phyloP scores from a whole-genome alignment of 257 asterid species.

The Mitragyna speciosa region DNA sequence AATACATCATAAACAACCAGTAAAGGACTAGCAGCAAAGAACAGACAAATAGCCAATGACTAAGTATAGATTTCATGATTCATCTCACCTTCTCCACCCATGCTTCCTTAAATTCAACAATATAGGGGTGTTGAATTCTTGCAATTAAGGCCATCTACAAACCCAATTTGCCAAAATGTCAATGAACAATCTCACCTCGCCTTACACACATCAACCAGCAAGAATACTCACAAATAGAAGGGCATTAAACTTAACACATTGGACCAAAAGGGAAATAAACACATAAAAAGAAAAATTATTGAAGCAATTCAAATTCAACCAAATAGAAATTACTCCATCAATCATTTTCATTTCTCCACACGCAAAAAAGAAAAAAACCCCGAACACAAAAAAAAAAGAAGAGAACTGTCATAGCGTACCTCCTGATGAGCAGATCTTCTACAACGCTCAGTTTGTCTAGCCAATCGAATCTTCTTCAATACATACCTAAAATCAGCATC shows the following conservation, averaged over 20 bases:
- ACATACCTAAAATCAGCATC: slow-evolving; percentile 61
- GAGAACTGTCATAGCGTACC: slow-evolving; percentile 52
- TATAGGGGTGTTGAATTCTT: slow-evolving; percentile 84
- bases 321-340: neutral
- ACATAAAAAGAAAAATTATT: neutral
- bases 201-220: neutral
- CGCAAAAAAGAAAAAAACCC: neutral
- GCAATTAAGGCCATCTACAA: slow-evolving; percentile 95
- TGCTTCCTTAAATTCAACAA: slow-evolving; percentile 95
- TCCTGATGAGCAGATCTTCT: slow-evolving; percentile 99
- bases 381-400: too few species aligned
- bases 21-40: neutral
- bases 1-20: neutral
- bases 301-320: neutral
- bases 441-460: slow-evolving; percentile 97
- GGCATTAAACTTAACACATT: neutral
- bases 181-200: neutral
- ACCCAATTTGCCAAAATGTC: slow-evolving; percentile 24
- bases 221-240: neutral
- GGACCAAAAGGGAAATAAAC: neutral
- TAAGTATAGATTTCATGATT: neutral
- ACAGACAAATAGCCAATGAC: neutral
- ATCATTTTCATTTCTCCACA: neutral
- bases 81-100: slow-evolving; percentile 96
- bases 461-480: slow-evolving; percentile 92